These are phyloP conservation scores for Arthrocladium fulminans DNA, from an alignment of 2,329 filamentous ascomycete genomes.

Conservation along the genomic window DNA sequence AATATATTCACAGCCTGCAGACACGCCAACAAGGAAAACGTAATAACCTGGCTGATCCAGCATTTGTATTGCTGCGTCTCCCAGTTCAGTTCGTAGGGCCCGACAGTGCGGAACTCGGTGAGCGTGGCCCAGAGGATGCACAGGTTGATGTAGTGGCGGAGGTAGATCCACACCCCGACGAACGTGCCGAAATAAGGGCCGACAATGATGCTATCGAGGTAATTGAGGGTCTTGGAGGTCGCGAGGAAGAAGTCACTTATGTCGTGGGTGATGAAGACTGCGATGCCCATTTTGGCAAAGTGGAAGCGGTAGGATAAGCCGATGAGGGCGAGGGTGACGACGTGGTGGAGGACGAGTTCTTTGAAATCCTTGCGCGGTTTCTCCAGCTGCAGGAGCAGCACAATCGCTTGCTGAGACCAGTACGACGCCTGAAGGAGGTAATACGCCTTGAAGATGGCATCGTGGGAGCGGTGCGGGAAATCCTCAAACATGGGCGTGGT, in stretches of 20 bases:
- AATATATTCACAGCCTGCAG: constrained; percentile 30
- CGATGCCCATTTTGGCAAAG: constrained; percentile 81
- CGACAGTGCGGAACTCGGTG: constrained; percentile 28
- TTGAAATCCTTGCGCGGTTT: constrained; percentile 85
- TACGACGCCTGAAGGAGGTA: constrained; percentile 83
- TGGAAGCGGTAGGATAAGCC: constrained; percentile 79
- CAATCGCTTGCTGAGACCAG: constrained; percentile 82
- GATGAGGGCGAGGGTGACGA: constrained; percentile 72
- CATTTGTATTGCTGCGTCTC: constrained; percentile 31
- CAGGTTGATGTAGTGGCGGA: constrained; percentile 58
- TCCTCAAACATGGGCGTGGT: constrained; percentile 72
- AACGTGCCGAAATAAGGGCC: constrained; percentile 72
- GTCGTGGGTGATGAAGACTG: constrained; percentile 82
- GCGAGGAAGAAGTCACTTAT: constrained; percentile 87
- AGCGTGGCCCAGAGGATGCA: constrained; percentile 27
- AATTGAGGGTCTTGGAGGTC: constrained; percentile 78
- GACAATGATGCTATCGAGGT: constrained; percentile 64
- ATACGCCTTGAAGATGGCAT: constrained; percentile 75
- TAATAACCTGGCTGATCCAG: constrained; percentile 28
- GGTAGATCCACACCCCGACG: constrained; percentile 71
- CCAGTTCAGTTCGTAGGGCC: constrained; percentile 29
- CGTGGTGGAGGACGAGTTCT: constrained; percentile 76
- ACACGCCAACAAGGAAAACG: constrained; percentile 26
- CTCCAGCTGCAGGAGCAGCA: constrained; percentile 71
- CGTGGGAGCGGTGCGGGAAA: constrained; percentile 70